phyloP scores from a whole-genome alignment of 140 eudicot genomes.

The Erigeron philadelphicus region DNA sequence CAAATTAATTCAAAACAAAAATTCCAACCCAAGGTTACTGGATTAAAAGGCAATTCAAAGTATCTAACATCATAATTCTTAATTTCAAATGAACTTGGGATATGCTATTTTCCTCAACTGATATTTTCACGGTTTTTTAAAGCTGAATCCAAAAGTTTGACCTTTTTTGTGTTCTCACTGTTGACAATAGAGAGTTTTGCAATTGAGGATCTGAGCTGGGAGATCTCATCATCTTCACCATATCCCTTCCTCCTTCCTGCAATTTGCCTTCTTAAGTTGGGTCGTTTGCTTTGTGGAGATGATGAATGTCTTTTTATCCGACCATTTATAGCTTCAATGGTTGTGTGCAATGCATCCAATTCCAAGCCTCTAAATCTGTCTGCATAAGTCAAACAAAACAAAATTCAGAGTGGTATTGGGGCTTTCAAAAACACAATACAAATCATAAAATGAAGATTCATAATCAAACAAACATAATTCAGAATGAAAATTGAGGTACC shows the following conservation, averaged over 20 bases:
- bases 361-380: conserved; percentile 81
- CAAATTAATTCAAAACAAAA: conserved; percentile 1
- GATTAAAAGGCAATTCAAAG: neutral
- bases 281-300: conserved; percentile 39
- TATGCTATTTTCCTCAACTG: conserved; percentile 30
- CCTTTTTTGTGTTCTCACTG: conserved; percentile 65
- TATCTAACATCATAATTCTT: conserved; percentile 10
- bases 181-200: conserved; percentile 81
- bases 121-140: conserved; percentile 44
- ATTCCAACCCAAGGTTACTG: conserved; percentile 6
- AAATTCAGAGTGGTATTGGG: neutral
- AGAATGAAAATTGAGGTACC: neutral
- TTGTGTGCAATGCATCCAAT: conserved; percentile 74
- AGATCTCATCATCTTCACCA: conserved; percentile 53
- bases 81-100: conserved; percentile 5
- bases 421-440: neutral
- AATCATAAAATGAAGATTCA: conserved; percentile 7
- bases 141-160: conserved; percentile 80
- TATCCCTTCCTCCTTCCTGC: conserved; percentile 35
- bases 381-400: conserved; percentile 38
- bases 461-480: neutral
- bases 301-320: conserved; percentile 55
- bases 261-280: conserved; percentile 37
- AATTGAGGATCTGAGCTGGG: conserved; percentile 57
- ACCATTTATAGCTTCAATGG: conserved; percentile 70